These are phyloP conservation scores for Stagonosporopsis cucurbitacearum DNA, from an alignment of 2,329 filamentous ascomycete genomes.

Conservation along the genomic window DNA sequence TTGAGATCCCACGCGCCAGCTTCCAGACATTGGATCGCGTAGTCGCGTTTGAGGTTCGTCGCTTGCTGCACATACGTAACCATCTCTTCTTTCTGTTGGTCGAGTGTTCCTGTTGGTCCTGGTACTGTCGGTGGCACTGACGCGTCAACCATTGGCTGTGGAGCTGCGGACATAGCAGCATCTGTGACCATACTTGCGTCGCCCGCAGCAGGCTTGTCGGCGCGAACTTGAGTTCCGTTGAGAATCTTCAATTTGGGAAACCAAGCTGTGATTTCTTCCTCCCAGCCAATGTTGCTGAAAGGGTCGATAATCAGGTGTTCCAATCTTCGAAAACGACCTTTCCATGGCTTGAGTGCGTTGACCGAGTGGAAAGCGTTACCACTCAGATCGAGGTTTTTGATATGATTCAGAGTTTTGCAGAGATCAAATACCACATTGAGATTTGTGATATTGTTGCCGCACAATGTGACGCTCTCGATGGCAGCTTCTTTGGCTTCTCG, in stretches of 20 bases:
- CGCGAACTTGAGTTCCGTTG: slow-evolving; percentile 76
- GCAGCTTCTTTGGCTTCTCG: slow-evolving; percentile 75
- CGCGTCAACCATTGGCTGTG: slow-evolving; percentile 46
- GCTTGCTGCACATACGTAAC: slow-evolving; percentile 72
- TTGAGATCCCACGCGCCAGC: slow-evolving; percentile 83
- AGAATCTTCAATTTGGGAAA: slow-evolving; percentile 81
- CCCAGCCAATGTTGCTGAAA: slow-evolving; percentile 59
- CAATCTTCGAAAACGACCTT: slow-evolving; percentile 76
- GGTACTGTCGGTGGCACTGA: slow-evolving; percentile 34
- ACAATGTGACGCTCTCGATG: slow-evolving; percentile 81
- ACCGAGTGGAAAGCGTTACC: slow-evolving; percentile 77
- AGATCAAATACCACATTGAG: slow-evolving; percentile 76
- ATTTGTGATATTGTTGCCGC: slow-evolving; percentile 78
- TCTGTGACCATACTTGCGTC: slow-evolving; percentile 34
- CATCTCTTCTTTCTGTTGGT: slow-evolving; percentile 69
- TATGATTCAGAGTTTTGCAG: slow-evolving; percentile 78
- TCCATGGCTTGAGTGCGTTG: slow-evolving; percentile 75
- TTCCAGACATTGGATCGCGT: slow-evolving; percentile 79
- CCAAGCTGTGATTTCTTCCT: slow-evolving; percentile 75
- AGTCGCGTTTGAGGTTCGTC: slow-evolving; percentile 81
- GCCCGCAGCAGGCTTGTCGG: slow-evolving; percentile 59
- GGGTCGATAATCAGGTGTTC: slow-evolving; percentile 76
- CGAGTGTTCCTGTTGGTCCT: background rate
- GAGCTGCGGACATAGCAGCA: slow-evolving; percentile 51
- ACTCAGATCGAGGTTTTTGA: slow-evolving; percentile 88